Base-by-base conservation (phyloP, 2,329 filamentous ascomycete genomes). In the Trichothecium roseum region DNA sequence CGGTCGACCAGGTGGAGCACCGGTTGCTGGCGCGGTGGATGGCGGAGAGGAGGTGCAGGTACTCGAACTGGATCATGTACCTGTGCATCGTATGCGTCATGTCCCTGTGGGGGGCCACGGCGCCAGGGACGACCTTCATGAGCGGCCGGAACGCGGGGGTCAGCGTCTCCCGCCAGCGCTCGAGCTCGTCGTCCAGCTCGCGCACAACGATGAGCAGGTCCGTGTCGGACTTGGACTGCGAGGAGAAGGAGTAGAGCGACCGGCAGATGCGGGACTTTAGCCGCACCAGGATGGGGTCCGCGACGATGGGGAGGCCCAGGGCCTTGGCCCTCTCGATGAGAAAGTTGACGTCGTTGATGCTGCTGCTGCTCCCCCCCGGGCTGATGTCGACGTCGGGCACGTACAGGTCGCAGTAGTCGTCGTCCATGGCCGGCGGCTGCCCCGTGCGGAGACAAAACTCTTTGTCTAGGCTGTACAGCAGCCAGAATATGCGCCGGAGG, bases 291-390 rank as follows among this genome's bases (percentile, higher is more conserved):
- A 24, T 6, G 20, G 20, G 20, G 10, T 24, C 20, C 10, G 20
- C 31, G 20, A 31, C n/a, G 28, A 29, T 15, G n/a, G 28, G 94
- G 33, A 95, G 67, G 1, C 87, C 88, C 14, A 88, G 68, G 44
- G 79, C 70, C 53, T 70, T 73, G 28, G 86, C 88, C 55, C 84
- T 81, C 42, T 63, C 66, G 69, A n/a, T n/a, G n/a, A n/a, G n/a
- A n/a, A n/a, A n/a, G n/a, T 94, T 94, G 43, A 94, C 69, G 36
- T 87, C 78, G 45, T 94, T 86, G 42, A 94, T 72, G 44, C n/a
- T n/a, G n/a, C n/a, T n/a, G n/a, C n/a, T n/a, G n/a, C n/a, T n/a
- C n/a, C n/a, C n/a, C n/a, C n/a, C n/a, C n/a, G n/a, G n/a, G n/a
- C n/a, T 24, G 10, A 10, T 24, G 6, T 6, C 20, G 20, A 6